Evolutionary conservation across 2,329 filamentous ascomycete genomes (phyloP), one percentile per base, ranked within the genome.

Genomic region (Geosmithia putterillii): DNA sequence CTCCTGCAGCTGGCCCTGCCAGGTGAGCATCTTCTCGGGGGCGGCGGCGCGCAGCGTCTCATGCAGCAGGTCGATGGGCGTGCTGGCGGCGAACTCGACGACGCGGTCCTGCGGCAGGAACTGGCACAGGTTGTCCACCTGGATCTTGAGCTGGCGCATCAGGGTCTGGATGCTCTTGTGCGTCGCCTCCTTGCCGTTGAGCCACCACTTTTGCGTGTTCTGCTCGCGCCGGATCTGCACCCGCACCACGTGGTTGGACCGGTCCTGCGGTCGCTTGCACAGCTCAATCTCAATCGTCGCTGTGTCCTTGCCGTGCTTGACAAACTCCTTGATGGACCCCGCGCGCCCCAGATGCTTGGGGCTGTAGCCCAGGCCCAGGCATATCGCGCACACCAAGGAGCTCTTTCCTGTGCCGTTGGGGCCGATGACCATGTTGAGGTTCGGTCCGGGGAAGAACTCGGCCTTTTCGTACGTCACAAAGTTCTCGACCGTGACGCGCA

Each of bases 371-470:
- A 98, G 67, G 2, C 92, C 92, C 14, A 98, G 66, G 56, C 92
- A 96, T 51, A 98, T 94, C 38, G 92, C 92, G 63, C 92, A 98
- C 38, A 98, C 90, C 21, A 98, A 71, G 0, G 92, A 95, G 63
- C 90, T 96, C 65, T 98, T 98, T 0, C 92, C 92, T 0, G 92
- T 96, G 28, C 92, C 92, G 55, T 98, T 98, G n/a, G 92, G 92
- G 0, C 92, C 92, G 52, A 98, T 95, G 43, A 98, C 82, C 90
- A 98, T 96, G 59, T 98, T 98, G 55, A 98, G 63, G 57, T 86
- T 90, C 1, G 92, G 90, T 0, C 92, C 92, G 12, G 88, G 87
- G 46, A 83, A 78, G 61, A 96, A 95, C 50, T 95, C 89, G 44
- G 88, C 90, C 43, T 82, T 79, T 41, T 86, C 88, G 63, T 98